These are phyloP conservation scores for Cyclanthera cordifolia DNA, from an alignment of 306 rosid species.

Conservation along the genomic window DNA sequence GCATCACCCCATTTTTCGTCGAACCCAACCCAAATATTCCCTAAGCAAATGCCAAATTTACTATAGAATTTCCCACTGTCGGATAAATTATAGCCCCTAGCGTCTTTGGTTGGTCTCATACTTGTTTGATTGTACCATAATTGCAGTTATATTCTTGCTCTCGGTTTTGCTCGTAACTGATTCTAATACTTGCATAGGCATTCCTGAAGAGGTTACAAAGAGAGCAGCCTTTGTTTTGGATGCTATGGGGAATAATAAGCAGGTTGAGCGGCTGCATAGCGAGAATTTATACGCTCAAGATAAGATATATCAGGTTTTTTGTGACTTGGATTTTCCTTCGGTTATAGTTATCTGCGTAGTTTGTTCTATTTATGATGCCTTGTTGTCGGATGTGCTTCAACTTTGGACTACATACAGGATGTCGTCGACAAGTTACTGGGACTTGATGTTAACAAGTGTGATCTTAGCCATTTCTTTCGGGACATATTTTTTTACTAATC, in stretches of 20 bases:
- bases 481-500: conserved; percentile 33
- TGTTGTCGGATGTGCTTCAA: background rate
- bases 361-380: background rate
- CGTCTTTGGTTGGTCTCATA: too few relatives aligned
- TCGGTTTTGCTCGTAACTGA: background rate
- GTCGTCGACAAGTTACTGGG: conserved; percentile 58
- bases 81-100: background rate
- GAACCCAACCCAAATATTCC: background rate
- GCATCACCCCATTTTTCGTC: background rate
- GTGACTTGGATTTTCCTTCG: conserved; percentile 5
- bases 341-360: conserved; percentile 1
- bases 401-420: conserved; percentile 38
- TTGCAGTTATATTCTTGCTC: background rate
- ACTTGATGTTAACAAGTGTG: conserved; percentile 47
- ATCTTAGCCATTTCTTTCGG: conserved; percentile 48
- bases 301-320: conserved; percentile 50
- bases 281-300: conserved; percentile 53
- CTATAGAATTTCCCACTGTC: background rate
- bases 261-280: conserved; percentile 43
- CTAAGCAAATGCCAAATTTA: background rate
- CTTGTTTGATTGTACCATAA: too few relatives aligned
- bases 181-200: conserved; percentile 32
- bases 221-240: conserved; percentile 76
- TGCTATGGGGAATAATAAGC: conserved; percentile 37
- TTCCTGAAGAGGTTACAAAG: conserved; percentile 58